Evolutionary conservation across 2,329 filamentous ascomycete genomes (phyloP).

Genomic region (Colletotrichum orchidophilum): DNA sequence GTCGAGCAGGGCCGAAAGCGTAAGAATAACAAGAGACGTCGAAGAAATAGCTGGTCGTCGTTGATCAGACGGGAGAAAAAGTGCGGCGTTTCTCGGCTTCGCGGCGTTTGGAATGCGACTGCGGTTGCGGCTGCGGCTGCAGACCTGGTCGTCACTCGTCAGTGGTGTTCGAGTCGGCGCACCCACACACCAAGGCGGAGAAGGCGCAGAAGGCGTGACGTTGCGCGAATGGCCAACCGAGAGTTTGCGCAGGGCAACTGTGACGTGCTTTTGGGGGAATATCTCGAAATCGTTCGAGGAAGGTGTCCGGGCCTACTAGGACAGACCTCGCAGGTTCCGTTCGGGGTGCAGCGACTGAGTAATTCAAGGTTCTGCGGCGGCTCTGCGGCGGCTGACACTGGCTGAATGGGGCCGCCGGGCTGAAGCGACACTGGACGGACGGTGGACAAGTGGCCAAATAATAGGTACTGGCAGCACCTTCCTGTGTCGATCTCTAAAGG

Average conservation of each 20-base stretch:
- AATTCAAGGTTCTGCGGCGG: not conserved
- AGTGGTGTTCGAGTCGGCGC: slow-evolving; percentile 10
- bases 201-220: not conserved
- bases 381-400: no score
- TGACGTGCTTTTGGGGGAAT: slow-evolving; percentile 31
- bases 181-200: slow-evolving; percentile 7
- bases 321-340: slow-evolving; percentile 23
- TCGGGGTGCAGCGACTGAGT: slow-evolving; percentile 26
- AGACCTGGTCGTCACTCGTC: not conserved
- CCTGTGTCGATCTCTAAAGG: not conserved
- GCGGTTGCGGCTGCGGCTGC: not conserved
- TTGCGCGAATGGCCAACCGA: not conserved
- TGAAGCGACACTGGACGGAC: slow-evolving; percentile 10
- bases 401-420: not conserved
- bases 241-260: not conserved
- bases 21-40: not conserved
- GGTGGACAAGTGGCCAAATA: slow-evolving; percentile 3
- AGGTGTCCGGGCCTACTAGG: slow-evolving; percentile 5
- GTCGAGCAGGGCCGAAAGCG: not conserved
- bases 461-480: not conserved
- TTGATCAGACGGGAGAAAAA: not conserved
- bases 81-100: slow-evolving; percentile 1
- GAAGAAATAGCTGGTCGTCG: not conserved
- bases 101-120: not conserved
- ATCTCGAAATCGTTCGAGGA: slow-evolving; percentile 23